Evolutionary conservation across 2,329 filamentous ascomycete species (phyloP).

Genomic region (Acrocalymma vagum): DNA sequence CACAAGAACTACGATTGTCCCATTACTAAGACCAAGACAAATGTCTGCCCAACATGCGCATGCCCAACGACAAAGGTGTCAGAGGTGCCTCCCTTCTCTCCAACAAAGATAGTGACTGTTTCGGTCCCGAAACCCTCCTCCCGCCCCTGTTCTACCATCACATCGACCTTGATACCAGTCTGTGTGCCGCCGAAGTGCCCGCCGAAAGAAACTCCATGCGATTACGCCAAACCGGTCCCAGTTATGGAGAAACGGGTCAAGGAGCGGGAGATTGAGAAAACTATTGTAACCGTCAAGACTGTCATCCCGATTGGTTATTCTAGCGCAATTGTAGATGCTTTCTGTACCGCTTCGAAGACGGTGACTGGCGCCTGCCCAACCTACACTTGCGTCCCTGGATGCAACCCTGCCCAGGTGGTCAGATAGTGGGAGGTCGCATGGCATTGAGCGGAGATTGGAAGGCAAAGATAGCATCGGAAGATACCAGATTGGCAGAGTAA

Average conservation of each 20-base stretch:
- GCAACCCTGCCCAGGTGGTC: conserved; percentile 18
- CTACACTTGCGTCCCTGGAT: conserved; percentile 31
- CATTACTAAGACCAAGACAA: conserved; percentile 12
- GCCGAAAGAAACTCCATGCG: conserved; percentile 16
- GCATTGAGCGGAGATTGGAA: neutral
- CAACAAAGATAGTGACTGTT: neutral
- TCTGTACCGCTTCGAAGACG: conserved; percentile 17
- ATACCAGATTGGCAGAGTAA: conserved; percentile 1
- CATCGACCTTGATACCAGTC: conserved; percentile 14
- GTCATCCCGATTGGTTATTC: conserved; percentile 4
- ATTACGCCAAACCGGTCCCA: conserved; percentile 13
- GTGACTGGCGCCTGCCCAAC: conserved; percentile 25
- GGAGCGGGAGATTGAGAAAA: conserved; percentile 18
- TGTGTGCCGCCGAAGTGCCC: conserved; percentile 29
- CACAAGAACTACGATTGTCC: conserved; percentile 11
- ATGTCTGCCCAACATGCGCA: conserved; percentile 14
- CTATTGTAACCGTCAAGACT: conserved; percentile 19
- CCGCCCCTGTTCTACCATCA: conserved; percentile 15
- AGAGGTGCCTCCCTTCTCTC: neutral
- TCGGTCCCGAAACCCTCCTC: conserved; percentile 2
- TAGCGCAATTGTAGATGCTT: conserved; percentile 1
- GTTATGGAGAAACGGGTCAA: conserved; percentile 9
- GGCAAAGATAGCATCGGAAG: conserved; percentile 1
- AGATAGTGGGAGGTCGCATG: conserved; percentile 1
- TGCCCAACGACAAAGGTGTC: conserved; percentile 13